Conservation (phyloP, 768 basidiomycete species). For the Floccularia luteovirens region DNA sequence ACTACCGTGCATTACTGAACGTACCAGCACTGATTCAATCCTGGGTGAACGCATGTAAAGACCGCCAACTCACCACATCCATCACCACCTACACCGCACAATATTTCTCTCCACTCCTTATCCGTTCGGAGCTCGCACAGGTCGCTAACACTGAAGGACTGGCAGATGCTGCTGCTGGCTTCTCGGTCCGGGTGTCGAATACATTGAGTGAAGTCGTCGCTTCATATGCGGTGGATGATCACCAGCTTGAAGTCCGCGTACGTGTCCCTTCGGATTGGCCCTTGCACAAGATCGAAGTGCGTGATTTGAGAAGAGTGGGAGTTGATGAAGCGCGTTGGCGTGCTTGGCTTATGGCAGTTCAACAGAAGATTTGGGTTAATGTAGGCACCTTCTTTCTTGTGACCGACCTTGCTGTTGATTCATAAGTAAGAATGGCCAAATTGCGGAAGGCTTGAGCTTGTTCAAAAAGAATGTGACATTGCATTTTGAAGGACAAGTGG, state of each 20-base stretch:
- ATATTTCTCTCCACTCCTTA: constrained; percentile 86
- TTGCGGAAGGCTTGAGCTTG: constrained; percentile 78
- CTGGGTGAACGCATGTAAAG: constrained; percentile 85
- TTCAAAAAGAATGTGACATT: constrained; percentile 93
- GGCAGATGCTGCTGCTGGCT: constrained; percentile 64
- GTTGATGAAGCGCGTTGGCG: constrained; percentile 89
- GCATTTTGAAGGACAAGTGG: constrained; percentile 93
- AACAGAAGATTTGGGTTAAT: constrained; percentile 84
- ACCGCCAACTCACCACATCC: constrained; percentile 75
- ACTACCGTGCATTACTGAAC: constrained; percentile 77
- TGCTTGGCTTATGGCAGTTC: constrained; percentile 88
- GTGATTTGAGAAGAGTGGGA: constrained; percentile 76
- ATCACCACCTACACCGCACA: constrained; percentile 74
- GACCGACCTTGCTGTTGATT: background rate
- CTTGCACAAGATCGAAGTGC: constrained; percentile 79
- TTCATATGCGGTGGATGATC: constrained; percentile 86
- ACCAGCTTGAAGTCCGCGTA: constrained; percentile 82
- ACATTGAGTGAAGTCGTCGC: constrained; percentile 78
- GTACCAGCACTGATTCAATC: constrained; percentile 80
- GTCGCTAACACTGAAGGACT: constrained; percentile 49
- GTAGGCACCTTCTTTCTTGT: constrained; percentile 34
- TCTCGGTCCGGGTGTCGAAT: constrained; percentile 70
- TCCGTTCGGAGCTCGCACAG: constrained; percentile 72
- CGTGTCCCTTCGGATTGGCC: constrained; percentile 90
- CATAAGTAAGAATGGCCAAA: constrained; percentile 67